Evolutionary conservation across 192 early-diverging fungal genomes (phyloP).

Genomic region (Coemansia asiatica): DNA sequence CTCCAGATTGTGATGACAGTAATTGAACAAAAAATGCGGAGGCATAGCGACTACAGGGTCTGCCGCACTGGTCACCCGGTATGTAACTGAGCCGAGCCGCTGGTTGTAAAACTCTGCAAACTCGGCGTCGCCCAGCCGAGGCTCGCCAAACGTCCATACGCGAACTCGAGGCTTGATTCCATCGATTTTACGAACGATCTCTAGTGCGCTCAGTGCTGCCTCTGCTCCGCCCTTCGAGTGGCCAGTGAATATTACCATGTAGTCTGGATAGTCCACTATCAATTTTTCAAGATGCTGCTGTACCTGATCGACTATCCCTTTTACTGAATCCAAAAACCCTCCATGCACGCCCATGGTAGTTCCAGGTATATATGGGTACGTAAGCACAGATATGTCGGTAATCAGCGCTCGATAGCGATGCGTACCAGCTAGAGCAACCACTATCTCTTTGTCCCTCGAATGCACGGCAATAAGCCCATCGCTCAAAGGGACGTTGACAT

Average conservation of each 20-base stretch:
- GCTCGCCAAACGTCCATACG: constrained; percentile 52
- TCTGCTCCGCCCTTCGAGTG: constrained; percentile 52
- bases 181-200: constrained; percentile 26
- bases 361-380: constrained; percentile 27
- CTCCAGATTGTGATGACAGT: constrained; percentile 45
- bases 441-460: constrained; percentile 30
- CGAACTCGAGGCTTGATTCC: constrained; percentile 22
- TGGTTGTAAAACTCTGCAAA: constrained; percentile 41
- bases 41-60: constrained; percentile 51
- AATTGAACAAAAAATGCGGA: constrained; percentile 37
- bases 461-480: constrained; percentile 42
- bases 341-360: constrained; percentile 33
- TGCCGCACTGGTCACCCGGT: constrained; percentile 34
- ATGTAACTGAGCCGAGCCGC: constrained; percentile 32
- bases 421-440: constrained; percentile 45
- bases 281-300: constrained; percentile 12
- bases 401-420: constrained; percentile 48
- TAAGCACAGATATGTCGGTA: constrained; percentile 40
- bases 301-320: constrained; percentile 12
- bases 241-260: constrained; percentile 45
- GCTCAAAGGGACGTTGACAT: constrained; percentile 38
- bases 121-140: constrained; percentile 35
- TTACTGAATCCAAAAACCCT: constrained; percentile 37
- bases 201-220: constrained; percentile 38
- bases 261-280: constrained; percentile 31